A percentile compares a stretch with the other conserved stretches of the same genome.
These are phyloP conservation scores for Cucumis melo DNA, from an alignment of 306 rosid species.

Conservation along the genomic window DNA sequence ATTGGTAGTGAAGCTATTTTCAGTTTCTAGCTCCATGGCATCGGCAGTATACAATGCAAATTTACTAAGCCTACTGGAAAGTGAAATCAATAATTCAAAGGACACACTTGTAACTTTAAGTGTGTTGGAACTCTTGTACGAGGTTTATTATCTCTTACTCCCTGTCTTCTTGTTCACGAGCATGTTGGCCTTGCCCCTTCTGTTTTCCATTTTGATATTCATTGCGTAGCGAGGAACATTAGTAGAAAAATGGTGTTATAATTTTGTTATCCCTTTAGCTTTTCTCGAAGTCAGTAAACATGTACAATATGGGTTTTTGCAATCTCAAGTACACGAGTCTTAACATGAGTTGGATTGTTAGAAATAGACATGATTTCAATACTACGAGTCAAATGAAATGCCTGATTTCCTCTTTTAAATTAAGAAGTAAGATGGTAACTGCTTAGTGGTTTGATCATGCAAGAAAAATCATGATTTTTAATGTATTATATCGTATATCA, in stretches of 20 bases:
- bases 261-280: background rate
- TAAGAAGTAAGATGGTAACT: background rate
- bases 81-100: constrained; percentile 45
- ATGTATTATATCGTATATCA: background rate
- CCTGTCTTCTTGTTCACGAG: background rate
- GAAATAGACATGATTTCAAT: background rate
- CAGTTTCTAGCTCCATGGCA: constrained; percentile 61
- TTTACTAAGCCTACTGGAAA: constrained; percentile 57
- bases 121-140: constrained; percentile 83
- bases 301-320: background rate
- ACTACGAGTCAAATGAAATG: background rate
- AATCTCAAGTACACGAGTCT: background rate
- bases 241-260: background rate
- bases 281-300: background rate
- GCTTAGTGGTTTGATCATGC: background rate
- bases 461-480: background rate
- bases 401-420: background rate
- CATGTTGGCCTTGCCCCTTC: background rate
- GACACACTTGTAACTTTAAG: constrained; percentile 72
- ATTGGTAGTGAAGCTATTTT: constrained; percentile 76
- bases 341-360: background rate
- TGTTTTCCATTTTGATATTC: background rate
- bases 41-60: constrained; percentile 45
- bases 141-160: constrained; percentile 38
- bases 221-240: background rate